These are phyloP conservation scores for Emericellopsis cladophorae DNA, from an alignment of 2,329 filamentous ascomycete genomes.

Conservation along the genomic window DNA sequence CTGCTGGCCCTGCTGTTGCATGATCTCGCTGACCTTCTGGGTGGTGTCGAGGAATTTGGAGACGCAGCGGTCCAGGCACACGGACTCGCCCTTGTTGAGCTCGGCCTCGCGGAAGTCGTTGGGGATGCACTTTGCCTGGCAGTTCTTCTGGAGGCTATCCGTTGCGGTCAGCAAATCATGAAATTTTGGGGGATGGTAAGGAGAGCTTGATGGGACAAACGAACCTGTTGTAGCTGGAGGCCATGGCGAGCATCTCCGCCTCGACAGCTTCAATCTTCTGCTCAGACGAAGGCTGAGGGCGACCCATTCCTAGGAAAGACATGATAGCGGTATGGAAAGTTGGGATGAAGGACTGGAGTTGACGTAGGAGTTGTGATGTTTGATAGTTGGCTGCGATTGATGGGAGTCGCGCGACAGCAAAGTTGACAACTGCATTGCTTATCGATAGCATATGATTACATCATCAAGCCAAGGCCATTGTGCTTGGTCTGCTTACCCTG, in stretches of 20 bases:
- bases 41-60: conserved; percentile 98
- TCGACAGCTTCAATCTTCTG: conserved; percentile 97
- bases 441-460: neutral
- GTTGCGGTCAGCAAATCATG: neutral
- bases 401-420: neutral
- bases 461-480: neutral
- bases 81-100: conserved; percentile 96
- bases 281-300: conserved; percentile 79
- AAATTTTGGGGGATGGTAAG: too few species aligned
- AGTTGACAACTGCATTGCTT: neutral
- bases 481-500: neutral
- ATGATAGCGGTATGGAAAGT: conserved; percentile 15
- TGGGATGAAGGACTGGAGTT: neutral
- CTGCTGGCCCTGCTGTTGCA: conserved; percentile 74
- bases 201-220: too few species aligned
- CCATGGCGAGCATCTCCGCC: conserved; percentile 93
- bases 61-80: conserved; percentile 95
- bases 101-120: conserved; percentile 88
- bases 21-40: conserved; percentile 92
- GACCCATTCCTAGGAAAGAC: conserved; percentile 36
- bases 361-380: neutral
- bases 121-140: conserved; percentile 89
- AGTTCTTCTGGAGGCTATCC: conserved; percentile 69
- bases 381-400: neutral
- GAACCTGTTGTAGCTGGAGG: conserved; percentile 95